These are phyloP conservation scores for Gracilariopsis chorda DNA, from an alignment of 23 red algal species.

Conservation along the genomic window DNA sequence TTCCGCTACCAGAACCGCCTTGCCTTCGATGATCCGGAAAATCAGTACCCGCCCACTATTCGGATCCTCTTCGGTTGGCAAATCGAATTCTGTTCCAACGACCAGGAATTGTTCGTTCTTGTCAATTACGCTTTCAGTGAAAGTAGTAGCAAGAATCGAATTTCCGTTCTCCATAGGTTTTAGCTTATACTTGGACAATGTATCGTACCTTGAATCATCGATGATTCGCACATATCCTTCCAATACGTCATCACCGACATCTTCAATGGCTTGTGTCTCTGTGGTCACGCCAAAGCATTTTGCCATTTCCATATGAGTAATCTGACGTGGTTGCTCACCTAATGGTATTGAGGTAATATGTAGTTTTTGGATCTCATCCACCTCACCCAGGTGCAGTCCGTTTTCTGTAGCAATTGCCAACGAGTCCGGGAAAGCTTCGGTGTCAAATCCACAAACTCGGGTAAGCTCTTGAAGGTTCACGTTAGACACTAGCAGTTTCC, in stretches of 20 bases:
- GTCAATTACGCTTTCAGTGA: conserved; percentile 58
- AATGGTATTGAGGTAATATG: conserved; percentile 89
- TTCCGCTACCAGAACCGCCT: conserved; percentile 66
- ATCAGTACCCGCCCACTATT: conserved; percentile 76
- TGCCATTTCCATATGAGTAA: conserved; percentile 71
- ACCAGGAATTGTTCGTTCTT: conserved; percentile 75
- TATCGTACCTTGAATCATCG: conserved; percentile 81
- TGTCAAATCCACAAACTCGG: conserved; percentile 84
- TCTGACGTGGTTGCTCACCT: conserved; percentile 85
- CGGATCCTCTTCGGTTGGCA: conserved; percentile 65
- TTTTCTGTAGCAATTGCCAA: conserved; percentile 86
- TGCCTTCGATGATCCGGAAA: conserved; percentile 55
- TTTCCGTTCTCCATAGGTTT: conserved; percentile 55
- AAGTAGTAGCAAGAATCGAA: conserved; percentile 53
- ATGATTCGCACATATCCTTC: conserved; percentile 71
- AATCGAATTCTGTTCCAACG: conserved; percentile 77
- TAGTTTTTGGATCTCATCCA: conserved; percentile 97
- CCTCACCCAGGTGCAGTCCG: conserved; percentile 74
- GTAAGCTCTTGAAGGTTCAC: conserved; percentile 93
- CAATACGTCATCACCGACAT: conserved; percentile 44
- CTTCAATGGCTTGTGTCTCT: conserved; percentile 34
- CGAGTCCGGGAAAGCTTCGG: conserved; percentile 87
- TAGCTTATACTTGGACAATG: conserved; percentile 56
- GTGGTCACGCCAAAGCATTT: conserved; percentile 81
- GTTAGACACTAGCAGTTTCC: conserved; percentile 79